Evolutionary conservation across 768 basidiomycete genomes (phyloP).

Genomic region (Leucosporidium scottii): DNA sequence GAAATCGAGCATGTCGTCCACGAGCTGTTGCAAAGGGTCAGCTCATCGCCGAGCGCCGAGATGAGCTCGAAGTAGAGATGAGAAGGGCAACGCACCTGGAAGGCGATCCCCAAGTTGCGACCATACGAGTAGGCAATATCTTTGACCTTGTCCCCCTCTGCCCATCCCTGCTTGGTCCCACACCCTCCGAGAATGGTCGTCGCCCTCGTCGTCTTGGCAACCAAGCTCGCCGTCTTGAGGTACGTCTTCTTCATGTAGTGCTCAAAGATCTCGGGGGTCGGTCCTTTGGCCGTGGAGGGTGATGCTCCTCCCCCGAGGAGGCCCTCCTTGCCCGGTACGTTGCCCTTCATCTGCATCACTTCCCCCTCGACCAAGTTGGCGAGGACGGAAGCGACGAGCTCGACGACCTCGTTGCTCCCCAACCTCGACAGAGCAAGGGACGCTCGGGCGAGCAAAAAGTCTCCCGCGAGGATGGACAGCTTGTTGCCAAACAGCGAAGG

Average conservation of each 20-base stretch:
- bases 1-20: constrained; percentile 93
- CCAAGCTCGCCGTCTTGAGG: constrained; percentile 80
- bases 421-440: constrained; percentile 78
- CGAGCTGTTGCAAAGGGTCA: constrained; percentile 53
- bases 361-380: constrained; percentile 96
- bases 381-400: constrained; percentile 83
- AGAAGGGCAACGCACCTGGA: constrained; percentile 60
- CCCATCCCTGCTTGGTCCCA: constrained; percentile 43
- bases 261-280: constrained; percentile 45
- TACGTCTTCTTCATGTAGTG: constrained; percentile 87
- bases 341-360: constrained; percentile 62
- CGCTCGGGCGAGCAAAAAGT: constrained; percentile 88
- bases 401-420: constrained; percentile 82
- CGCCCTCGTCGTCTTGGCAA: constrained; percentile 79
- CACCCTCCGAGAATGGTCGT: constrained; percentile 80
- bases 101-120: constrained; percentile 84
- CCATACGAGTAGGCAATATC: constrained; percentile 88
- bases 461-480: constrained; percentile 84
- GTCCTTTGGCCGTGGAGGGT: neutral
- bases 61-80: no score
- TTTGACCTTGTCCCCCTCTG: constrained; percentile 70
- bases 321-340: constrained; percentile 29
- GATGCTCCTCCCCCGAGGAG: neutral
- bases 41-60: neutral
- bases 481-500: constrained; percentile 83